Evolutionary conservation across 768 basidiomycete species (phyloP).

Genomic region (Fomitopsis serialis): DNA sequence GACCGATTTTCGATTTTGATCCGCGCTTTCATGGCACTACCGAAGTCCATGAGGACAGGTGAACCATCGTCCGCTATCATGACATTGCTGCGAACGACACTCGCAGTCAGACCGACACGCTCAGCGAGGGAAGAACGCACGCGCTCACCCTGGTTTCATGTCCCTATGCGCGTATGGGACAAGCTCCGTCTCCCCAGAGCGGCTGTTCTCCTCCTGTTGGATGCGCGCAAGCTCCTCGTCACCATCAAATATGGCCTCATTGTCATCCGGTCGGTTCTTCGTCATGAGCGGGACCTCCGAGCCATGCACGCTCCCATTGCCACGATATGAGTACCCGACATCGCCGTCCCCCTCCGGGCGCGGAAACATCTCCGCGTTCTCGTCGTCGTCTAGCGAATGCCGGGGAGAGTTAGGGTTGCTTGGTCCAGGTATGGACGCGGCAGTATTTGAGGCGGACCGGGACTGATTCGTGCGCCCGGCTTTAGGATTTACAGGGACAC

Average conservation of each 20-base stretch:
- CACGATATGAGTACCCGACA: slow-evolving; percentile 65
- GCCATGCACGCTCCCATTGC: slow-evolving; percentile 13
- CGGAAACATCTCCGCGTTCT: slow-evolving; percentile 68
- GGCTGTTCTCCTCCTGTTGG: slow-evolving; percentile 31
- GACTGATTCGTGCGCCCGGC: slow-evolving; percentile 19
- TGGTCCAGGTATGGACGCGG: slow-evolving; percentile 10
- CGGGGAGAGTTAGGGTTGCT: slow-evolving; percentile 10
- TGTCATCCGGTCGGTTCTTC: slow-evolving; percentile 38
- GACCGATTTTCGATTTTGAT: slow-evolving; percentile 77
- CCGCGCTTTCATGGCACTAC: slow-evolving; percentile 83
- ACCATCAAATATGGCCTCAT: slow-evolving; percentile 71
- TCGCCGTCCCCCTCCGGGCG: slow-evolving; percentile 73
- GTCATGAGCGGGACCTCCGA: slow-evolving; percentile 54
- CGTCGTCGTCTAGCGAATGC: slow-evolving; percentile 32
- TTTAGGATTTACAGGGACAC: slow-evolving; percentile 37
- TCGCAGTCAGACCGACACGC: too few species aligned
- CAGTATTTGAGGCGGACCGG: slow-evolving; percentile 2
- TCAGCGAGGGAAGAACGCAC: too few species aligned
- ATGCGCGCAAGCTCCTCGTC: slow-evolving; percentile 60
- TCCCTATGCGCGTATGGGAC: slow-evolving; percentile 96
- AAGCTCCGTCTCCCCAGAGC: slow-evolving; percentile 41
- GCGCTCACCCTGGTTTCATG: slow-evolving; percentile 92
- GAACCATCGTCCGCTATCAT: slow-evolving; percentile 94
- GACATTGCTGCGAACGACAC: slow-evolving; percentile 61
- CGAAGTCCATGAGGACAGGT: slow-evolving; percentile 98